These are phyloP conservation scores for Herpetomonas tarakana DNA, from an alignment of 208 protist species.

Conservation along the genomic window DNA sequence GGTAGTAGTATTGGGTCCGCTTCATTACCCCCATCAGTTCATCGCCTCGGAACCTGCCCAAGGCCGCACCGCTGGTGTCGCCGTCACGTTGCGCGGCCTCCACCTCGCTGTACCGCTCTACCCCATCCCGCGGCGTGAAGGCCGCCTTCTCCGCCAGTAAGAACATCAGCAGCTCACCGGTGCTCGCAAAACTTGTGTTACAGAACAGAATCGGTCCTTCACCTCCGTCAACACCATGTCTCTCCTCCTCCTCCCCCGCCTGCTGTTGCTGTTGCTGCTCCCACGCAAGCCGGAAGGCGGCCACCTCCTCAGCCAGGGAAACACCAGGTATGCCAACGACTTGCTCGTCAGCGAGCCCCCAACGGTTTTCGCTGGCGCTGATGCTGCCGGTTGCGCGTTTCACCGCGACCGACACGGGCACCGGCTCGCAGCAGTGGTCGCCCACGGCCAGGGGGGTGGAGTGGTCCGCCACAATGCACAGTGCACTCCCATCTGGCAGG, in stretches of 20 bases:
- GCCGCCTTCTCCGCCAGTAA: neutral
- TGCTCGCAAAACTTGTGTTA: too few species aligned
- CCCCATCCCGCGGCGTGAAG: conserved; percentile 20
- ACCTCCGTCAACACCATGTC: too few species aligned
- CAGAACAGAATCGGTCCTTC: too few species aligned
- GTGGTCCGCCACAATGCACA: conserved; percentile 64
- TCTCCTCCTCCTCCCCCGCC: too few species aligned
- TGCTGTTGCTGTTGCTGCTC: too few species aligned
- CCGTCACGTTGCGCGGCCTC: conserved; percentile 15
- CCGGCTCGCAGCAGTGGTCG: conserved; percentile 72
- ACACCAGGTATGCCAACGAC: too few species aligned
- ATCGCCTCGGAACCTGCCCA: conserved; percentile 55
- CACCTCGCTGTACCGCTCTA: conserved; percentile 58
- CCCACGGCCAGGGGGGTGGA: conserved; percentile 51
- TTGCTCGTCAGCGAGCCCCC: too few species aligned
- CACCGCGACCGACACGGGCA: conserved; percentile 57
- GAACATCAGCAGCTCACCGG: neutral
- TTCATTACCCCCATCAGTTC: conserved; percentile 53
- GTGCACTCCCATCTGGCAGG: conserved; percentile 44
- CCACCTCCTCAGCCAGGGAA: too few species aligned
- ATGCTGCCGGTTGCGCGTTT: too few species aligned
- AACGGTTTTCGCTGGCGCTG: too few species aligned
- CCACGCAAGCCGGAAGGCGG: too few species aligned
- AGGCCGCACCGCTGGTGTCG: neutral
- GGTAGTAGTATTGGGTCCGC: conserved; percentile 43